Evolutionary conservation across 441 rosid species (phyloP).

Genomic region (Pelargonium citronellum): DNA sequence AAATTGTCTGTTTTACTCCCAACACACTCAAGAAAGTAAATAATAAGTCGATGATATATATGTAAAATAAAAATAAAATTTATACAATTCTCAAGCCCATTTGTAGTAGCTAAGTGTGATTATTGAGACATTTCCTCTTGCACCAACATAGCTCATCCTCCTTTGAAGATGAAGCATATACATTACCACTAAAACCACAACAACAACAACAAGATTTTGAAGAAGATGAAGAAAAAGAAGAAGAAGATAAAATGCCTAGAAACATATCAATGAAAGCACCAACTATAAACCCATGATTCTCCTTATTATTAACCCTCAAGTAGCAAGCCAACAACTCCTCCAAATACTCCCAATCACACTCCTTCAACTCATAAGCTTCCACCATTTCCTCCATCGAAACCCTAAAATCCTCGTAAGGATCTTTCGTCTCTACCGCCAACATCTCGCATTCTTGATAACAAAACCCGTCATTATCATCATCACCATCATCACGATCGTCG

Average conservation of each 20-base stretch:
- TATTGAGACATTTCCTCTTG: too few species aligned
- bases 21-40: too few species aligned
- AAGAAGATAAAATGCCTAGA: neutral
- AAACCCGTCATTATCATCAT: neutral
- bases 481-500: neutral
- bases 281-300: slow-evolving; percentile 3
- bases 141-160: too few species aligned
- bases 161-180: neutral
- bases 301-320: neutral
- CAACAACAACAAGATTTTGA: neutral
- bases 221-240: neutral
- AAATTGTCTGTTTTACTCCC: too few species aligned
- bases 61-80: too few species aligned
- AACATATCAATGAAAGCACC: neutral
- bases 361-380: neutral
- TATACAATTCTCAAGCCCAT: too few species aligned
- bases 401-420: neutral
- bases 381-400: slow-evolving; percentile 6
- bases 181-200: neutral
- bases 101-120: too few species aligned
- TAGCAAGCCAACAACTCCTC: neutral
- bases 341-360: neutral
- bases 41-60: too few species aligned
- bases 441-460: neutral
- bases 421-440: neutral